Percentiles rank a stretch among this genome's conserved stretches.
phyloP scores from a whole-genome alignment of 768 basidiomycete species.

The Mycena galericulata region DNA sequence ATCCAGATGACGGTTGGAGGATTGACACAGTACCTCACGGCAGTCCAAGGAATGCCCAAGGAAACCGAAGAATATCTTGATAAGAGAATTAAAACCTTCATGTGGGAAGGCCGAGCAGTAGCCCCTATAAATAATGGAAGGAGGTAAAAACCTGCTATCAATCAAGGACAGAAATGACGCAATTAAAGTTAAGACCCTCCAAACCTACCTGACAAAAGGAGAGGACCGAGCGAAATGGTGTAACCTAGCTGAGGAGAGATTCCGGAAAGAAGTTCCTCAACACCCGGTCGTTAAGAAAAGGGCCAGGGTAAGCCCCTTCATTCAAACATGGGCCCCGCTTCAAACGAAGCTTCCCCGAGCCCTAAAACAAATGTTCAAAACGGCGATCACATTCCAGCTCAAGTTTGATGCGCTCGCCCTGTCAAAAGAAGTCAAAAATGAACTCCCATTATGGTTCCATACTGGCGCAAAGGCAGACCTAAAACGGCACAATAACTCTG shows the following conservation, averaged over 20 bases:
- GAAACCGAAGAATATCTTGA: constrained; percentile 18
- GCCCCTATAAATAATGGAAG: too few relatives aligned
- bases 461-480: too few relatives aligned
- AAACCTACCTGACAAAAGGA: constrained; percentile 36
- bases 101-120: too few relatives aligned
- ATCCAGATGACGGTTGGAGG: too few relatives aligned
- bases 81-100: constrained; percentile 31
- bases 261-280: constrained; percentile 15
- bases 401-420: constrained; percentile 30
- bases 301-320: constrained; percentile 35
- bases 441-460: constrained; percentile 50
- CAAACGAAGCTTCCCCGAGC: constrained; percentile 19
- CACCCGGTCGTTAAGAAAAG: background rate
- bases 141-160: too few relatives aligned
- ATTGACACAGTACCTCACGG: too few relatives aligned
- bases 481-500: constrained; percentile 1
- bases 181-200: constrained; percentile 38
- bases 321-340: constrained; percentile 42
- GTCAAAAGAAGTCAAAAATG: constrained; percentile 14
- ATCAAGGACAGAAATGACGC: too few relatives aligned
- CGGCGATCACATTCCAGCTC: constrained; percentile 36
- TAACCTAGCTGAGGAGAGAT: constrained; percentile 39
- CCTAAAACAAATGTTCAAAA: constrained; percentile 34
- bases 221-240: constrained; percentile 42
- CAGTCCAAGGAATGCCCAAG: constrained; percentile 45